Conservation (phyloP, 208 protist genomes). For the Leishmania turanica region DNA sequence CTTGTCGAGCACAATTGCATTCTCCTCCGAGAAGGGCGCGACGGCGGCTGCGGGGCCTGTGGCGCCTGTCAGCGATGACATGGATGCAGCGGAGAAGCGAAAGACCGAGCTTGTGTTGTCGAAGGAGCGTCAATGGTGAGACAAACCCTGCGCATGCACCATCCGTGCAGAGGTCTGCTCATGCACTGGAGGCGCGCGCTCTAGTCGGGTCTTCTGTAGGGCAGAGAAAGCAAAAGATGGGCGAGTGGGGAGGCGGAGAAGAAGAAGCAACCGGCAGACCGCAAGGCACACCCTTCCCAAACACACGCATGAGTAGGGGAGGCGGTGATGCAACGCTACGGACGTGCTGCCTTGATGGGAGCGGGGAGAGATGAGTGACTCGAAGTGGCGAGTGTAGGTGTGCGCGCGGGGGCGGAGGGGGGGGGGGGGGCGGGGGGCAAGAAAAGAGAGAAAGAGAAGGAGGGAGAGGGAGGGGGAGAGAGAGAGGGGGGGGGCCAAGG, state of each 20-base stretch:
- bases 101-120: background rate
- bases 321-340: background rate
- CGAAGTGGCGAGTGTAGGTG: background rate
- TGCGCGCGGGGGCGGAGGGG: background rate
- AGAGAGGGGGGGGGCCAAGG: constrained; percentile 7
- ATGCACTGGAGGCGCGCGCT: background rate
- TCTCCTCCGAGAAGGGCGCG: constrained; percentile 42
- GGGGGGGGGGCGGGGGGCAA: background rate
- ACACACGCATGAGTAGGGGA: background rate
- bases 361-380: background rate
- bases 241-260: background rate
- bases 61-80: background rate
- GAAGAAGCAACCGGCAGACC: background rate
- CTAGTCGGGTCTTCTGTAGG: background rate
- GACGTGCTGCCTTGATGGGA: background rate
- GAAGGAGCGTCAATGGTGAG: background rate
- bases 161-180: background rate
- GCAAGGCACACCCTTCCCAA: background rate
- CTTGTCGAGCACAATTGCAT: constrained; percentile 53
- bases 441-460: background rate
- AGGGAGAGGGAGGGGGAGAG: constrained; percentile 19
- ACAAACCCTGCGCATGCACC: background rate
- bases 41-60: background rate
- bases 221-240: background rate
- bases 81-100: background rate